Evolutionary conservation across 257 asterid species (phyloP).

Genomic region (Verbena officinalis): DNA sequence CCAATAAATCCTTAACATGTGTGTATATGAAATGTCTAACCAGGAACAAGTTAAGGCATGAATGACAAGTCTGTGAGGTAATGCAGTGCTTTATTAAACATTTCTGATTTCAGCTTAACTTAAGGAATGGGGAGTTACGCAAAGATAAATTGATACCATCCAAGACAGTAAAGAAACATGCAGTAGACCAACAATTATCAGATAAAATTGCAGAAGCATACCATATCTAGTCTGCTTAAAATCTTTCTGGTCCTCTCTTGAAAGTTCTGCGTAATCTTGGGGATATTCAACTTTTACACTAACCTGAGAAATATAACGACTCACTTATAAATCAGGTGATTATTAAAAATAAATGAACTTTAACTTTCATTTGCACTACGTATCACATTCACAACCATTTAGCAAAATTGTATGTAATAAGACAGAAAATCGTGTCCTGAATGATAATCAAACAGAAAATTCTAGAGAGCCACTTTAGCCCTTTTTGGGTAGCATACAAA

Average conservation of each 20-base stretch:
- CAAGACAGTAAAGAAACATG: constrained; percentile 15
- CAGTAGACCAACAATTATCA: constrained; percentile 23
- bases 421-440: constrained; percentile 19
- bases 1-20: not conserved
- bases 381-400: constrained; percentile 19
- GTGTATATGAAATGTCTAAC: not conserved
- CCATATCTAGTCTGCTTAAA: constrained; percentile 97
- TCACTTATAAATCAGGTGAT: constrained; percentile 16
- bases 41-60: not conserved
- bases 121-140: constrained; percentile 1
- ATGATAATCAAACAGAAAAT: not conserved
- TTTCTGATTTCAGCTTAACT: constrained; percentile 11
- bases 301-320: constrained; percentile 54
- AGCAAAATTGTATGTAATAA: constrained; percentile 9
- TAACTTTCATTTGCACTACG: constrained; percentile 16
- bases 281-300: constrained; percentile 87
- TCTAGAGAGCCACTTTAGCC: not conserved
- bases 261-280: constrained; percentile 78
- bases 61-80: constrained; percentile 13
- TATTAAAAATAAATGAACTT: constrained; percentile 5
- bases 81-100: constrained; percentile 3
- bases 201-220: constrained; percentile 34
- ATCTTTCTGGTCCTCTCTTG: constrained; percentile 94
- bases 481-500: not conserved
- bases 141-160: constrained; percentile 4